Base-by-base conservation (phyloP, 257 asterid genomes). In the Rubia yunnanensis region DNA sequence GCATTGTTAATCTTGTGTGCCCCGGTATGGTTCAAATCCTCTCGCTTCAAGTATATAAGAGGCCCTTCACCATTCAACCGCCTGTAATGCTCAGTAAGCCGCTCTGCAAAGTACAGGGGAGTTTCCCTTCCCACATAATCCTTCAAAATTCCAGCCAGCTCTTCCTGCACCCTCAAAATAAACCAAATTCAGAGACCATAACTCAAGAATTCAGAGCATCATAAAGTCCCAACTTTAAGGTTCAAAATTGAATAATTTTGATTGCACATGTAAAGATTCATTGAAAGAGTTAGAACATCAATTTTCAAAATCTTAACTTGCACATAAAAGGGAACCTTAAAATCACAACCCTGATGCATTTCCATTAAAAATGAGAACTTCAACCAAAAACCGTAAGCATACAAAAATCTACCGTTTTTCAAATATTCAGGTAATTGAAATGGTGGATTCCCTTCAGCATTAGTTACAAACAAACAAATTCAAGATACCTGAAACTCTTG, bases 1-100 rank as follows among this genome's bases (percentile, higher is more conserved):
- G 95, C 99, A 73, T 89, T 92, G 76, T 92, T 92, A 64, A 89
- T 92, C 56, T 92, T 92, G 84, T 92, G 99, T 14, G 99, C 99
- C 13, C 99, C 98, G 4, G 97, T 89, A 78, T 92, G 97, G 75
- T 89, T 92, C 23, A 92, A 91, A 81, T 92, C 99, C 75, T 92
- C 99, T 76, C 98, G 81, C 74, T 92, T 92, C 60, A 92, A 89
- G 74, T 78, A 92, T 54, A 92, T 74, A 62, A 58, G 88, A 22
- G 99, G 99, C 65, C 99, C 97, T 72, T 69, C 82, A 10, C 97
- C 96, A 67, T 80, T 84, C 17, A 91, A 68, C 14, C 76, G 68
- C 60, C 76, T 88, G 73, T 92, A 89, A 84, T 86, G 95, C 79
- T 89, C 96, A 0, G 97, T 83, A 41, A 92, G 97, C 22, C 99